Conservation (phyloP, 2,329 filamentous ascomycete species). For the Pseudodiploospora longispora region DNA sequence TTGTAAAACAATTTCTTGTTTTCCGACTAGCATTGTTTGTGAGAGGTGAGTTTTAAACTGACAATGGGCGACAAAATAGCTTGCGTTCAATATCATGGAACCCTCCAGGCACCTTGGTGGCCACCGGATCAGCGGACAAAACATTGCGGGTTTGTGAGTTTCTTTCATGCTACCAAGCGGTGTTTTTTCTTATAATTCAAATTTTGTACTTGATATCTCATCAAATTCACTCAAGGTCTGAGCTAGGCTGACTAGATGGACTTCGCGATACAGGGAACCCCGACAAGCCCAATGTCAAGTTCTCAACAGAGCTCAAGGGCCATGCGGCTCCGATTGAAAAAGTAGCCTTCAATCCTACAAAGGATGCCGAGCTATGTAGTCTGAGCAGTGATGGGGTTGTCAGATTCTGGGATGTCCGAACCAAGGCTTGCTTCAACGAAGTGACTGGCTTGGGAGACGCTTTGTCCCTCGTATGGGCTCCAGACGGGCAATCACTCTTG, state of each 20-base stretch:
- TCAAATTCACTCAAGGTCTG: not conserved
- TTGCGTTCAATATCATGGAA: constrained; percentile 85
- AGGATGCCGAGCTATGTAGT: constrained; percentile 69
- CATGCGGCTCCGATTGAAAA: constrained; percentile 61
- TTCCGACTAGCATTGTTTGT: no score
- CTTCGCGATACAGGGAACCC: constrained; percentile 53
- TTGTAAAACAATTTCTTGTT: no score
- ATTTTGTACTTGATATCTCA: not conserved
- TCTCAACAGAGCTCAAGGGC: constrained; percentile 67
- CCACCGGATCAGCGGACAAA: constrained; percentile 66
- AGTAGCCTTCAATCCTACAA: constrained; percentile 69
- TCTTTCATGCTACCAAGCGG: not conserved
- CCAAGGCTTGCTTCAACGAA: constrained; percentile 62
- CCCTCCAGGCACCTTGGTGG: constrained; percentile 72
- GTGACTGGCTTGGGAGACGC: constrained; percentile 58
- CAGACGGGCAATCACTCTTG: constrained; percentile 60
- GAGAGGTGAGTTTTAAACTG: no score
- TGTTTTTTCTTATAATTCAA: not conserved
- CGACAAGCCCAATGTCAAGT: constrained; percentile 63
- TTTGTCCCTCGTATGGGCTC: constrained; percentile 66
- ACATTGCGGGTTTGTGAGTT: constrained; percentile 64
- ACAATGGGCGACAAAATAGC: constrained; percentile 30
- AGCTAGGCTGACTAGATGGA: not conserved
- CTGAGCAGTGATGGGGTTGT: constrained; percentile 66
- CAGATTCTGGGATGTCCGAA: constrained; percentile 74